phyloP scores from a whole-genome alignment of 2,329 filamentous ascomycete genomes.

The Hymenoscyphus occultus region DNA sequence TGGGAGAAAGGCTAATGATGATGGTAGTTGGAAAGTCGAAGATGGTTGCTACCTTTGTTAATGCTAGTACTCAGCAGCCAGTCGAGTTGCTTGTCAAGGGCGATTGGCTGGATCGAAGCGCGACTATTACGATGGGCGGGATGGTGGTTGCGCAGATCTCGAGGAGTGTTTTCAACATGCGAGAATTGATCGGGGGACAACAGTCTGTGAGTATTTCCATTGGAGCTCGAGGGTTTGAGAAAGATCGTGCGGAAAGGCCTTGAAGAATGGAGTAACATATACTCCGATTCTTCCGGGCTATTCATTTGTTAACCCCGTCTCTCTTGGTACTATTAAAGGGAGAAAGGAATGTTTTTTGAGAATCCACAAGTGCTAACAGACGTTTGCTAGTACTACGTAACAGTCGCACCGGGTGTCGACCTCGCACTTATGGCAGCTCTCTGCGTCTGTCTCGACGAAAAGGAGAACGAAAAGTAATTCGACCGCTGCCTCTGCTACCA shows the following conservation, averaged over 20 bases:
- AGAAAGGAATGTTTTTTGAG: neutral
- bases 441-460: constrained; percentile 67
- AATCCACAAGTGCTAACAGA: neutral
- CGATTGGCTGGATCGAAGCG: constrained; percentile 55
- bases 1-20: neutral
- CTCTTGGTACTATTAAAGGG: neutral
- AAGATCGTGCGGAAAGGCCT: neutral
- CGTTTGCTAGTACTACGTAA: constrained; percentile 50
- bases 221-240: neutral
- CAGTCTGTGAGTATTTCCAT: constrained; percentile 45
- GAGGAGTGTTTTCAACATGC: constrained; percentile 54
- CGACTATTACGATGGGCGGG: constrained; percentile 52
- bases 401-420: constrained; percentile 63
- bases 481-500: neutral
- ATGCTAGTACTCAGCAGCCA: constrained; percentile 41
- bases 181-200: constrained; percentile 57
- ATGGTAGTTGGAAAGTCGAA: constrained; percentile 50
- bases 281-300: neutral
- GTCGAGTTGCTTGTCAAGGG: constrained; percentile 57
- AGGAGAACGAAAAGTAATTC: constrained; percentile 46
- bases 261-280: neutral
- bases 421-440: constrained; percentile 63
- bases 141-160: constrained; percentile 53
- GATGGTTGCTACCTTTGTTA: constrained; percentile 56
- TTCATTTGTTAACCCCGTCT: neutral